A percentile compares a stretch with the other conserved stretches of the same genome.
phyloP scores from a whole-genome alignment of 2,329 filamentous ascomycete species.

The Rutstroemia sp. region DNA sequence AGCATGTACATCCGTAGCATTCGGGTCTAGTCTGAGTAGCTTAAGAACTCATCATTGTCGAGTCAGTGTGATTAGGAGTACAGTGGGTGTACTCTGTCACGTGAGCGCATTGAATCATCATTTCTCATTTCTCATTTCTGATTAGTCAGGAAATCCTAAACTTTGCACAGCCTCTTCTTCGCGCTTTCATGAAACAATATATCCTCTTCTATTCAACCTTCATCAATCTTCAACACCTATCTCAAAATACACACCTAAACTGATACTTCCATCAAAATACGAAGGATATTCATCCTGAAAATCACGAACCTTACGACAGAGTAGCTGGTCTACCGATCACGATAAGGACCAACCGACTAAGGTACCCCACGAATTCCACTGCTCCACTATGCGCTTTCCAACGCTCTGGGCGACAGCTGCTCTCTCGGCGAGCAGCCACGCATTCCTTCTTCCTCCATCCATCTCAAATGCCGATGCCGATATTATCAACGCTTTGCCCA shows the following conservation, averaged over 20 bases:
- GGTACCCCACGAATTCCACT: not conserved
- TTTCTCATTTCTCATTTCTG: no score
- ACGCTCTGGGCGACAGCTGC: slow-evolving; percentile 16
- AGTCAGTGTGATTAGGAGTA: no score
- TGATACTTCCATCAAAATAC: no score
- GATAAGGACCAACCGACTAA: not conserved
- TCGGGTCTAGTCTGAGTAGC: no score
- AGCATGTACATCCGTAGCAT: no score
- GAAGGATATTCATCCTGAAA: no score
- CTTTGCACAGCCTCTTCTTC: not conserved
- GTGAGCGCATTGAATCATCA: no score
- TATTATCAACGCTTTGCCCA: slow-evolving; percentile 35
- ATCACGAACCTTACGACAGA: not conserved
- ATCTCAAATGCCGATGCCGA: slow-evolving; percentile 37
- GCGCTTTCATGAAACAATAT: not conserved
- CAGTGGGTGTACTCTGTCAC: no score
- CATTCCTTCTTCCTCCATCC: slow-evolving; percentile 49
- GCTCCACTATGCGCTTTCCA: slow-evolving; percentile 20
- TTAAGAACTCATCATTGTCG: no score
- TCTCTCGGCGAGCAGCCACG: slow-evolving; percentile 25
- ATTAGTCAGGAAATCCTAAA: no score
- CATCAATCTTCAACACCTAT: not conserved
- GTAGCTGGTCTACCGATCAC: not conserved
- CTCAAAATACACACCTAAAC: not conserved
- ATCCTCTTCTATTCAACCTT: no score